Conservation (phyloP, 805 yeast genomes). For the Metschnikowia cubensis region DNA sequence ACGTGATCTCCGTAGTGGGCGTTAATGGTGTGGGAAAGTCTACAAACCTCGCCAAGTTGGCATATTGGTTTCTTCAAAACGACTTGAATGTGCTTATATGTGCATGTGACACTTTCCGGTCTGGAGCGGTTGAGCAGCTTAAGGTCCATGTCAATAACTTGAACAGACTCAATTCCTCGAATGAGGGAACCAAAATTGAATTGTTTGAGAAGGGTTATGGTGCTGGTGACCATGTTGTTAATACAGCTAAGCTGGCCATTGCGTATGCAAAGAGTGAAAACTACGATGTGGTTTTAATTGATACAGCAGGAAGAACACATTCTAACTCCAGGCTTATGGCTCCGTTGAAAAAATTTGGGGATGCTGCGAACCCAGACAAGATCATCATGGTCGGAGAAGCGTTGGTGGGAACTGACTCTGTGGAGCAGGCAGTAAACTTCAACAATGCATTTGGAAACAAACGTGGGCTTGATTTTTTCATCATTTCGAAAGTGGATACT, state of each 20-base stretch:
- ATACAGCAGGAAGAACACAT: slow-evolving; percentile 97
- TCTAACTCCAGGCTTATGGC: slow-evolving; percentile 94
- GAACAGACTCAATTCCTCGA: slow-evolving; percentile 55
- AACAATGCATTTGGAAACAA: slow-evolving; percentile 87
- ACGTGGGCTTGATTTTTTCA: slow-evolving; percentile 81
- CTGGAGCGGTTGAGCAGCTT: slow-evolving; percentile 98
- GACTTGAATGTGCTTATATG: slow-evolving; percentile 82
- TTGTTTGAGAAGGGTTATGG: slow-evolving; percentile 94
- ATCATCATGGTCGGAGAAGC: slow-evolving; percentile 99
- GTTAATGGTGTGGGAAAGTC: slow-evolving; percentile 98
- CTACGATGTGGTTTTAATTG: slow-evolving; percentile 86
- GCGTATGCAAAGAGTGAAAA: slow-evolving; percentile 64
- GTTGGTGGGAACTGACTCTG: slow-evolving; percentile 94
- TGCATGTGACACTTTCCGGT: slow-evolving; percentile 96
- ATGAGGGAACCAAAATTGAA: slow-evolving; percentile 50
- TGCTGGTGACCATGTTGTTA: slow-evolving; percentile 90
- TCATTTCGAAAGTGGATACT: slow-evolving; percentile 92
- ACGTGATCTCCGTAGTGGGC: slow-evolving; percentile 95
- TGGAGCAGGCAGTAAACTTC: slow-evolving; percentile 89
- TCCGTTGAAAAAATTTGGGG: slow-evolving; percentile 90
- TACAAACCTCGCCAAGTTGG: slow-evolving; percentile 88
- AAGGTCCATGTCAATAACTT: slow-evolving; percentile 89
- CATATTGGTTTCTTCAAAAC: slow-evolving; percentile 93
- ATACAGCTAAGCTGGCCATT: slow-evolving; percentile 88
- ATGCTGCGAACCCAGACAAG: slow-evolving; percentile 91